phyloP scores from a whole-genome alignment of 352 stramenopile genomes.

The Lagenidium giganteum region DNA sequence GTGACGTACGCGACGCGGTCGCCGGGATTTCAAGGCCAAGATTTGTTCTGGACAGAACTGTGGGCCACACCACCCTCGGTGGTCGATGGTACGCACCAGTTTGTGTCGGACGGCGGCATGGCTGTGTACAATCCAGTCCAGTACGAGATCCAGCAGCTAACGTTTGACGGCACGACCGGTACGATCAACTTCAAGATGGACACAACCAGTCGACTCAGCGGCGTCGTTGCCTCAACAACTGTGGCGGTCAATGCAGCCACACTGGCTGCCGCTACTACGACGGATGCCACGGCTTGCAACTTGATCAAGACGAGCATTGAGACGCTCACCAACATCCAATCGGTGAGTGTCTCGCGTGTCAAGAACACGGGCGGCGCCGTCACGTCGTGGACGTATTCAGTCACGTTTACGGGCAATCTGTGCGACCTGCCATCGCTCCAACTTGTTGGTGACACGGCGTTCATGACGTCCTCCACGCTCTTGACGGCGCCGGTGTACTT shows the following conservation, averaged over 20 bases:
- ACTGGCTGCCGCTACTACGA: constrained; percentile 19
- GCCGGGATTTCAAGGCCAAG: constrained; percentile 73
- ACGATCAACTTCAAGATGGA: constrained; percentile 65
- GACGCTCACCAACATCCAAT: constrained; percentile 63
- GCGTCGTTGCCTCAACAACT: constrained; percentile 26
- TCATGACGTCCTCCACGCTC: constrained; percentile 25
- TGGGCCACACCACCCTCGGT: constrained; percentile 73
- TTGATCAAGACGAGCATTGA: constrained; percentile 71
- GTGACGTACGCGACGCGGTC: constrained; percentile 74
- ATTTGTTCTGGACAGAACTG: constrained; percentile 94
- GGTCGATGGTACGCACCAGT: constrained; percentile 79
- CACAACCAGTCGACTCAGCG: constrained; percentile 33
- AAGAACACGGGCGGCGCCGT: constrained; percentile 5
- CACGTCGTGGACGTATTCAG: constrained; percentile 40
- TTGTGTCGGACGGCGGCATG: constrained; percentile 86
- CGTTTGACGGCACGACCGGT: constrained; percentile 40
- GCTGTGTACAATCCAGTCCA: constrained; percentile 84
- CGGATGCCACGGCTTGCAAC: constrained; percentile 38
- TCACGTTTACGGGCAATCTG: constrained; percentile 80
- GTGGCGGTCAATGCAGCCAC: constrained; percentile 26
- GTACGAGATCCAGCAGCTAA: constrained; percentile 86
- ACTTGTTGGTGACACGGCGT: constrained; percentile 30
- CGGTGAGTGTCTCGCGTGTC: constrained; percentile 58
- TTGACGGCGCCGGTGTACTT: constrained; percentile 28
- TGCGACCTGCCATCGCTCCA: constrained; percentile 66